Conservation (phyloP, 257 asterid species). For the Nicotiana knightiana region DNA sequence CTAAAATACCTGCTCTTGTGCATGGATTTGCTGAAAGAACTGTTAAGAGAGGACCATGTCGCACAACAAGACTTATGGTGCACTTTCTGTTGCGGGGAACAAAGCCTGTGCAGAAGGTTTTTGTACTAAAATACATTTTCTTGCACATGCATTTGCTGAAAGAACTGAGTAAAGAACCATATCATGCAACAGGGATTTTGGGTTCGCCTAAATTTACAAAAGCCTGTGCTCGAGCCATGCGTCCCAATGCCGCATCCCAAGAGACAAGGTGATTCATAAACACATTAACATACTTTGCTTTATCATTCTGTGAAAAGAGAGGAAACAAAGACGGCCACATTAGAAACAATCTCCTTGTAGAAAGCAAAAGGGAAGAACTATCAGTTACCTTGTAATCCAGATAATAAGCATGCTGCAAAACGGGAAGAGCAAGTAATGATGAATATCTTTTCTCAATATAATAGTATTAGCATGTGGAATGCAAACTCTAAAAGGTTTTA, state of each 20-base stretch:
- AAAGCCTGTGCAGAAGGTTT: not conserved
- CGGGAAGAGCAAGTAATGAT: not conserved
- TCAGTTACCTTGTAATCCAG: slow-evolving; percentile 37
- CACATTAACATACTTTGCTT: slow-evolving; percentile 26
- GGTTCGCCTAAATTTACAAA: slow-evolving; percentile 94
- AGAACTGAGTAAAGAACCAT: not conserved
- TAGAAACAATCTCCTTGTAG: not conserved
- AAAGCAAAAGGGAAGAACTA: not conserved
- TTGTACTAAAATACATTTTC: not conserved
- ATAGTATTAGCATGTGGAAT: not conserved
- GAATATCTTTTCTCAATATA: not conserved
- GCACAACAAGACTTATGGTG: not conserved
- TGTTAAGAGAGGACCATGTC: not conserved
- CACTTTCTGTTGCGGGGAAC: not conserved
- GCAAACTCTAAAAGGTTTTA: slow-evolving; percentile 1
- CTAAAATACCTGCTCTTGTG: not conserved
- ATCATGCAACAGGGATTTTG: slow-evolving; percentile 82
- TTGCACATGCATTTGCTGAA: not conserved
- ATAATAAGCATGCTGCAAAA: slow-evolving; percentile 44
- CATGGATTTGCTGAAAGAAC: not conserved
- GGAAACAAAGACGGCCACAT: not conserved
- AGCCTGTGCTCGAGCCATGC: slow-evolving; percentile 90
- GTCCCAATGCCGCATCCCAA: slow-evolving; percentile 86
- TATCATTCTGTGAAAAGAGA: slow-evolving; percentile 25
- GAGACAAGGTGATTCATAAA: slow-evolving; percentile 45